Percentiles rank a stretch among this genome's conserved stretches.
Evolutionary conservation across 2,329 filamentous ascomycete genomes (phyloP).

Genomic region (Trichophyton rubrum): DNA sequence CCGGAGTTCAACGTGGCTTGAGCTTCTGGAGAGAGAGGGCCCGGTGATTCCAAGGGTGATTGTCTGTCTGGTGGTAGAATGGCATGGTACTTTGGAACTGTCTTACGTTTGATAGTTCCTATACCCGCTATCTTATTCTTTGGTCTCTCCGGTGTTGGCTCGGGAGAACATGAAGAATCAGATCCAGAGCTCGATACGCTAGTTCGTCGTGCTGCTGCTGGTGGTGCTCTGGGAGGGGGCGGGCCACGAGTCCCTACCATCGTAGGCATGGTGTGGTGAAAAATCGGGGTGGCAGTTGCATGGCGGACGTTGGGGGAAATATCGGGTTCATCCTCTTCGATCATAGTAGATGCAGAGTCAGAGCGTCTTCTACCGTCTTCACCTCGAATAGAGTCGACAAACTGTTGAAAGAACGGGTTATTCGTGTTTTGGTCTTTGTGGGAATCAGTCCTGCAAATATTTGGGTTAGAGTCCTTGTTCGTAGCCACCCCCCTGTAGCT

Average conservation of each 20-base stretch:
- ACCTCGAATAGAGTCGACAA: conserved; percentile 14
- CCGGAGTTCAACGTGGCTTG: conserved; percentile 48
- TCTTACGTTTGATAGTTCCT: conserved; percentile 13
- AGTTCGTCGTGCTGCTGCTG: background rate
- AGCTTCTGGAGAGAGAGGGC: conserved; percentile 50
- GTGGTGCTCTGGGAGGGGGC: background rate
- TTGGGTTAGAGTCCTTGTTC: background rate
- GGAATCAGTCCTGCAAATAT: background rate
- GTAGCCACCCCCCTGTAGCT: background rate
- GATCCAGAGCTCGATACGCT: background rate
- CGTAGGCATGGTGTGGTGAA: conserved; percentile 11
- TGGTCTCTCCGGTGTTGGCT: background rate
- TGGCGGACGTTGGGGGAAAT: conserved; percentile 21
- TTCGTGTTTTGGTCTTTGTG: conserved; percentile 6
- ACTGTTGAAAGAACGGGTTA: conserved; percentile 17
- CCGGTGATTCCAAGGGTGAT: conserved; percentile 45
- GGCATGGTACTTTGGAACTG: conserved; percentile 39
- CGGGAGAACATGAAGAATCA: background rate
- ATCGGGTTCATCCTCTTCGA: conserved; percentile 21
- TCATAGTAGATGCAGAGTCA: conserved; percentile 17
- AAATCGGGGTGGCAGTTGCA: conserved; percentile 19
- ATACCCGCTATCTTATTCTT: background rate
- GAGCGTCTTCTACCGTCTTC: conserved; percentile 10
- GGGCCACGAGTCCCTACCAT: conserved; percentile 4
- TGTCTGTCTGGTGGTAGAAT: conserved; percentile 46